phyloP scores from a whole-genome alignment of 345 rosid species.

The Brassica incana region DNA sequence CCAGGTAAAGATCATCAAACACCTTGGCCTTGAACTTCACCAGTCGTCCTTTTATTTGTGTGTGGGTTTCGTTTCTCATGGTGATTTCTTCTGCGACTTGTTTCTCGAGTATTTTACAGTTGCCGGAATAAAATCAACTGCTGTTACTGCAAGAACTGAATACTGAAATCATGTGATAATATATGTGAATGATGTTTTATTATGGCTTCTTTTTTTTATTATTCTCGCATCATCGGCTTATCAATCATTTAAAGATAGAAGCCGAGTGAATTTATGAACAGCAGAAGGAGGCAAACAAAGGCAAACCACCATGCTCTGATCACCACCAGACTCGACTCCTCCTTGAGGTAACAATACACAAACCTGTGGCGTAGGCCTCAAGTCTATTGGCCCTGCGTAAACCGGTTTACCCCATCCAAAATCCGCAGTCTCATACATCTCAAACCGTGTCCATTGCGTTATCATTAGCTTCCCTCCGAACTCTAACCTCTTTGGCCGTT shows the following conservation, averaged over 20 bases:
- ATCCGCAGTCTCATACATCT: conserved; percentile 77
- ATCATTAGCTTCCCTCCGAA: conserved; percentile 86
- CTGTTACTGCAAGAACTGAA: conserved; percentile 1
- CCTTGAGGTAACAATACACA: conserved; percentile 82
- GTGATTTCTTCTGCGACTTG: conserved; percentile 15
- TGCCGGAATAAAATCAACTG: conserved; percentile 2
- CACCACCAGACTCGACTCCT: conserved; percentile 43
- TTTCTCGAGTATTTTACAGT: not conserved
- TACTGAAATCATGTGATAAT: conserved; percentile 4
- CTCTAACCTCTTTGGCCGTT: conserved; percentile 76
- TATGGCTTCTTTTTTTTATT: not conserved
- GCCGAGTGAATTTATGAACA: conserved; percentile 47
- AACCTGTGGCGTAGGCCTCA: conserved; percentile 91
- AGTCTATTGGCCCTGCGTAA: conserved; percentile 84
- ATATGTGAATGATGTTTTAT: not conserved
- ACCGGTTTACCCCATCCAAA: conserved; percentile 88
- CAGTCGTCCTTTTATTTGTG: not conserved
- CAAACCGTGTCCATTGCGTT: conserved; percentile 90
- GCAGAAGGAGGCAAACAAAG: conserved; percentile 83
- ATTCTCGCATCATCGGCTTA: not conserved
- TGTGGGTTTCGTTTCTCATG: not conserved
- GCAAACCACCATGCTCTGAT: conserved; percentile 64
- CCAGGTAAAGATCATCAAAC: conserved; percentile 23
- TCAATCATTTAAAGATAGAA: conserved; percentile 45
- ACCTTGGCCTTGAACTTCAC: conserved; percentile 13